Conservation (phyloP, 805 yeast genomes). For the Yarrowia sp. region DNA sequence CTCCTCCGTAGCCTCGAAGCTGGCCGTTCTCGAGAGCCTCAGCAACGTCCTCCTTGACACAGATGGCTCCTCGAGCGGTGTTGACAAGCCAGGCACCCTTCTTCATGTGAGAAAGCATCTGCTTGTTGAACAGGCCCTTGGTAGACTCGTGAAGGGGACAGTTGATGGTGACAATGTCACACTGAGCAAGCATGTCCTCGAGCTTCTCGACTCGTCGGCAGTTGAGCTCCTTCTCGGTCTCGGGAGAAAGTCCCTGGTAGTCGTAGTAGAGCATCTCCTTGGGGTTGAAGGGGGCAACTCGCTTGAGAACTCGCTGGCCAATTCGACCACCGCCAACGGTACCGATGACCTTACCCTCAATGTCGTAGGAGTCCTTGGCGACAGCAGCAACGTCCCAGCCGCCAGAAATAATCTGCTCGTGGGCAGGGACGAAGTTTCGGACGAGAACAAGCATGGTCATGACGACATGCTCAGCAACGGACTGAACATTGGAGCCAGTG, state of each 20-base stretch:
- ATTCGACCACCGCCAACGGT: conserved; percentile 79
- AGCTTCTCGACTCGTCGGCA: conserved; percentile 70
- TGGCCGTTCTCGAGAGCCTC: conserved; percentile 59
- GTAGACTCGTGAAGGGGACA: conserved; percentile 57
- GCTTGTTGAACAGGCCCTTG: conserved; percentile 27
- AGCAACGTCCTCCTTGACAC: conserved; percentile 60
- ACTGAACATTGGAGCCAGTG: conserved; percentile 79
- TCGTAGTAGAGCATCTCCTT: conserved; percentile 76
- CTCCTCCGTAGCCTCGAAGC: conserved; percentile 61
- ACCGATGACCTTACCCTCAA: conserved; percentile 78
- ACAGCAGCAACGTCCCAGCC: conserved; percentile 81
- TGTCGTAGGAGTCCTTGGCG: conserved; percentile 75
- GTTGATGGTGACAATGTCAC: conserved; percentile 60
- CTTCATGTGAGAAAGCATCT: conserved; percentile 16
- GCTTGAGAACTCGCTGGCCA: conserved; percentile 76
- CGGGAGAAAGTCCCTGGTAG: conserved; percentile 70
- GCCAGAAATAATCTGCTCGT: conserved; percentile 65
- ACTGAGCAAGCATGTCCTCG: conserved; percentile 17
- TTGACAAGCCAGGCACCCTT: conserved; percentile 20
- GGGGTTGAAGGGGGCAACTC: conserved; percentile 75
- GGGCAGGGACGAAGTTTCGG: conserved; percentile 81
- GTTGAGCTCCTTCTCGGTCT: conserved; percentile 40
- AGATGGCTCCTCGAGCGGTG: conserved; percentile 47
- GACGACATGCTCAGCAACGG: conserved; percentile 82
- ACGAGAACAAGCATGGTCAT: conserved; percentile 75